These are phyloP conservation scores for Cordyceps cateniannulata DNA, from an alignment of 2,329 filamentous ascomycete genomes.

Conservation along the genomic window DNA sequence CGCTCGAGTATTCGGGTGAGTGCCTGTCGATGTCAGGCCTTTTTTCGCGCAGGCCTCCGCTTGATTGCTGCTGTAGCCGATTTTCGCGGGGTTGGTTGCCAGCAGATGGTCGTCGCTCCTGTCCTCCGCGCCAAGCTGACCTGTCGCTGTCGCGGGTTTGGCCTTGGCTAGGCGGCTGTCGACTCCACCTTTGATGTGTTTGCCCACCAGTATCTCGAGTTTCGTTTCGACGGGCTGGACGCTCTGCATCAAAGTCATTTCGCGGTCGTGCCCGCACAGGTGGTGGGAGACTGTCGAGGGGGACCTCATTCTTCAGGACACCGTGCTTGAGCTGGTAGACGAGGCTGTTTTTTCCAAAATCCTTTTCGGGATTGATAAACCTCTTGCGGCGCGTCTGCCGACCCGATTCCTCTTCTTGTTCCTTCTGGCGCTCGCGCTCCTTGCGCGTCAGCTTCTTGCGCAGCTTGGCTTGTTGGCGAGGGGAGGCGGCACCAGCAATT, in stretches of 20 bases:
- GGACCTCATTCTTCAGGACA: constrained; percentile 26
- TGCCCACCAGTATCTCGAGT: background rate
- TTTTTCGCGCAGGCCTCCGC: background rate
- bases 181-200: background rate
- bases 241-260: background rate
- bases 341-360: constrained; percentile 49
- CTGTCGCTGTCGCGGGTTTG: background rate
- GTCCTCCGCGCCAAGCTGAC: background rate
- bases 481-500: constrained; percentile 23
- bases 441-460: constrained; percentile 46
- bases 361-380: constrained; percentile 43
- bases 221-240: background rate
- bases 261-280: constrained; percentile 18
- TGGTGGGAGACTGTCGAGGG: constrained; percentile 20
- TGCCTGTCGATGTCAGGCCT: background rate
- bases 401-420: constrained; percentile 23
- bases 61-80: background rate
- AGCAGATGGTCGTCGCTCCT: background rate
- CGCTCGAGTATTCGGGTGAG: background rate
- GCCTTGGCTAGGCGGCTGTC: background rate
- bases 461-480: constrained; percentile 35
- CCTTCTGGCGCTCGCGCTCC: constrained; percentile 24
- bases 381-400: constrained; percentile 42
- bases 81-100: background rate
- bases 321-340: constrained; percentile 49